A percentile compares a stretch with the other conserved stretches of the same genome.
phyloP scores from a whole-genome alignment of 495 filamentous ascomycete species.

The Penicillium canescens region DNA sequence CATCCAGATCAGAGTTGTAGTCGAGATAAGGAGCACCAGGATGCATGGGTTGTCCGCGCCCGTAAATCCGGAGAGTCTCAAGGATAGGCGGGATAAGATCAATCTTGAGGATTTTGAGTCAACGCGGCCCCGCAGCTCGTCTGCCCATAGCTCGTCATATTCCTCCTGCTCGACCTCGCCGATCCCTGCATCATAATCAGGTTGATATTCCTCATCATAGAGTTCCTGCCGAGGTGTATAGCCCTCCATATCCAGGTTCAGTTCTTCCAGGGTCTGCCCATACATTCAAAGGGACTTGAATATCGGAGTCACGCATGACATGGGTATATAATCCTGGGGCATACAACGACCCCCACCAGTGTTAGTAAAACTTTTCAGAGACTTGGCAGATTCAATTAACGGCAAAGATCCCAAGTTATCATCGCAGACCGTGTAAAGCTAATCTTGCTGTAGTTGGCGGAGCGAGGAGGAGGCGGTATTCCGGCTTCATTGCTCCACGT shows the following conservation, averaged over 20 bases:
- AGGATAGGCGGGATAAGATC: background rate
- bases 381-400: background rate
- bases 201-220: background rate
- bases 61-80: background rate
- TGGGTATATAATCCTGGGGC: background rate
- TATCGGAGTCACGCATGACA: background rate
- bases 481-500: slow-evolving; percentile 2
- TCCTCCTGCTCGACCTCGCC: background rate
- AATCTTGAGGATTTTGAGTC: background rate
- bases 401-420: background rate
- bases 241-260: background rate
- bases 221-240: background rate
- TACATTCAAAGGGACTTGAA: background rate
- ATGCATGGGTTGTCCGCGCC: background rate
- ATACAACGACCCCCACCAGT: background rate
- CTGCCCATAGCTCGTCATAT: slow-evolving; percentile 1
- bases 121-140: background rate
- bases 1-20: no score
- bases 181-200: background rate
- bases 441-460: slow-evolving; percentile 6
- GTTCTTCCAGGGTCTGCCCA: background rate
- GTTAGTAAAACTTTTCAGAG: background rate
- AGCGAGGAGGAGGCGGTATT: background rate
- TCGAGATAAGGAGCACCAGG: no score
- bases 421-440: background rate